Evolutionary conservation across 2,329 filamentous ascomycete genomes (phyloP).

Genomic region (Colletotrichum viniferum): DNA sequence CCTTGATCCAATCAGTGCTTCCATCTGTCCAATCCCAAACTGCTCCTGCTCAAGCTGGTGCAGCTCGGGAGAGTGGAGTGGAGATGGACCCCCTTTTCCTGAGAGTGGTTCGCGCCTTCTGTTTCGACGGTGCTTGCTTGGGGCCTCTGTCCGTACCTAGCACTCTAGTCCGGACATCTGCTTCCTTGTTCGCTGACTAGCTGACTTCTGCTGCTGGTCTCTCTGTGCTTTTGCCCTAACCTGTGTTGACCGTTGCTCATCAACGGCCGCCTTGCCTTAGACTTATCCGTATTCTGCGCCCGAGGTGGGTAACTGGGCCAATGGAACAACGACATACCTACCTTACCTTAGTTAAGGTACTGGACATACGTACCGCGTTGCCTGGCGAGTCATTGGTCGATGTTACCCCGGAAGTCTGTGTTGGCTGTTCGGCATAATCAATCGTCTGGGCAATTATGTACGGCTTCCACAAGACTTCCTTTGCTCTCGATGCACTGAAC

Average conservation of each 20-base stretch:
- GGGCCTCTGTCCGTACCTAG: background rate
- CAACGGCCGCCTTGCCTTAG: background rate
- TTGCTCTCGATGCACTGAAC: background rate
- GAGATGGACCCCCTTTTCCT: constrained; percentile 16
- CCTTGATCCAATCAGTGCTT: background rate
- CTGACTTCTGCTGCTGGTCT: background rate
- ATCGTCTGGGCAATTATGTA: background rate
- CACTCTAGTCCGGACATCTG: constrained; percentile 8
- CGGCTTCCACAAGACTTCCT: background rate
- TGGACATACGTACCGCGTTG: background rate
- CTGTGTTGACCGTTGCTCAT: background rate
- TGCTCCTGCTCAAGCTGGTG: background rate
- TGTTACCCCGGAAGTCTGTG: background rate
- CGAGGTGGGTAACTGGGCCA: background rate
- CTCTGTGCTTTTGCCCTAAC: background rate
- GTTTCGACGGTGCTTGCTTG: constrained; percentile 18
- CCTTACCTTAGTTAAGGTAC: background rate
- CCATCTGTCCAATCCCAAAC: background rate
- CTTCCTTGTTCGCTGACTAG: background rate
- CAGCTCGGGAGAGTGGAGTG: constrained; percentile 16
- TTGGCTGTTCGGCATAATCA: background rate
- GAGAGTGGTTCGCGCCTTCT: constrained; percentile 11
- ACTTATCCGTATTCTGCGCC: background rate
- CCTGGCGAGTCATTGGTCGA: background rate
- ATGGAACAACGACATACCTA: background rate